Evolutionary conservation across 208 protist species (phyloP).

Genomic region (Trypanosoma theileri): DNA sequence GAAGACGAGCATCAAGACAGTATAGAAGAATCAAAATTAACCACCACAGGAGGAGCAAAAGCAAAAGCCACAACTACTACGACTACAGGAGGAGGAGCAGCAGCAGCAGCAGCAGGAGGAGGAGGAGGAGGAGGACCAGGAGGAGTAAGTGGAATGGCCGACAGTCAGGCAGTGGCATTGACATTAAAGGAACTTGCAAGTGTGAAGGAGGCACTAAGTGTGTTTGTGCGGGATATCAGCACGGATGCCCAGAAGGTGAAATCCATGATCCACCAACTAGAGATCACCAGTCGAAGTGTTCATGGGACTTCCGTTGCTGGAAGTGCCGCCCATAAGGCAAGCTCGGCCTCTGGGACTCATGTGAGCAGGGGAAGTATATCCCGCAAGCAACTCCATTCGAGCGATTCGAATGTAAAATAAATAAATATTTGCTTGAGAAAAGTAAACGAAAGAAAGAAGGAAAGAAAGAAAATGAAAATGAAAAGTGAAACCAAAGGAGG

Average conservation of each 20-base stretch:
- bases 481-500: background rate
- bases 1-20: background rate
- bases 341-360: constrained; percentile 11
- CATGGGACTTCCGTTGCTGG: background rate
- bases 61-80: too few relatives aligned
- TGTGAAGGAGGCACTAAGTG: constrained; percentile 37
- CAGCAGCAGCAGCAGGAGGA: background rate
- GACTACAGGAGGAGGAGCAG: background rate
- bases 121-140: background rate
- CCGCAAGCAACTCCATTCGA: background rate
- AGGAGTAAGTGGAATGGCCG: background rate
- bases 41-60: too few relatives aligned
- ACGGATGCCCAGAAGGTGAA: constrained; percentile 41
- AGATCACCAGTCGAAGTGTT: constrained; percentile 34
- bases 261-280: constrained; percentile 48
- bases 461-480: background rate
- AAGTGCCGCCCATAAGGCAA: background rate
- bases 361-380: background rate
- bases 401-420: constrained; percentile 3
- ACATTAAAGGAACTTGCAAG: constrained; percentile 38
- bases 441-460: background rate
- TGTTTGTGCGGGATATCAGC: constrained; percentile 35
- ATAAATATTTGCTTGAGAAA: constrained; percentile 7
- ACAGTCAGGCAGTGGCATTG: constrained; percentile 4
- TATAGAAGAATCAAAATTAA: background rate